Evolutionary conservation across 1,139 yeast species (phyloP), one percentile per base, ranked within the genome.

Genomic region (Candida smagusa): DNA sequence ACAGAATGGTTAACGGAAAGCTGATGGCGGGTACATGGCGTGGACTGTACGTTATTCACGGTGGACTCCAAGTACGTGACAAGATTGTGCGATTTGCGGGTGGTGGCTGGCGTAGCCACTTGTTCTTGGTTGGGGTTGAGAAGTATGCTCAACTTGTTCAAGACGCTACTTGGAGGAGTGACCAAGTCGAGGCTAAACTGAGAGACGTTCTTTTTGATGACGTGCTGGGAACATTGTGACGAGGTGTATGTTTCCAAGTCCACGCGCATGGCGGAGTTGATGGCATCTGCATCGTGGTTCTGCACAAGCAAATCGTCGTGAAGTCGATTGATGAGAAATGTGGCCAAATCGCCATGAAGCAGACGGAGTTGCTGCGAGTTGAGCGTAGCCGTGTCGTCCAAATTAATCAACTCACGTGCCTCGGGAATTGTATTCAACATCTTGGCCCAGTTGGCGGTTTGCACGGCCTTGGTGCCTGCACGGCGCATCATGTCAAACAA

Each of bases 401-500:
- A 69, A 42, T 77, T 77, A 4, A 81, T 53, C 11, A 86, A 63
- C 0, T 81, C 81, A 4, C 32, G 37, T 8, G 40, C 36, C 19
- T 77, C 75, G 7, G 28, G 29, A 9, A 32, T 33, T 11, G 37
- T 22, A 16, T 28, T 38, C 12, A 38, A 21, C 7, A 33, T 34
- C 36, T 64, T 67, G 1, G 73, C 54, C 59, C 92, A 89, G 53
- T 92, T 88, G 7, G 85, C 67, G 0, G 92, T 84, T 34, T 83
- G 85, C 66, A 63, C 86, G 78, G 55, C 72, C 36, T 74, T 72
- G 1, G 95, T 94, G 21, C 75, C 65, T 0, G 96, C 89, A 55
- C 87, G 87, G 36, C 74, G 72, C 64, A 92, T 74, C 98, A 92
- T 92, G 53, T 94, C 97, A 61, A 81, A 87, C 12, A 94, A 64